A percentile compares a stretch with the other conserved stretches of the same genome.
Conservation (phyloP, 768 basidiomycete species). For the Trametes sanguinea region DNA sequence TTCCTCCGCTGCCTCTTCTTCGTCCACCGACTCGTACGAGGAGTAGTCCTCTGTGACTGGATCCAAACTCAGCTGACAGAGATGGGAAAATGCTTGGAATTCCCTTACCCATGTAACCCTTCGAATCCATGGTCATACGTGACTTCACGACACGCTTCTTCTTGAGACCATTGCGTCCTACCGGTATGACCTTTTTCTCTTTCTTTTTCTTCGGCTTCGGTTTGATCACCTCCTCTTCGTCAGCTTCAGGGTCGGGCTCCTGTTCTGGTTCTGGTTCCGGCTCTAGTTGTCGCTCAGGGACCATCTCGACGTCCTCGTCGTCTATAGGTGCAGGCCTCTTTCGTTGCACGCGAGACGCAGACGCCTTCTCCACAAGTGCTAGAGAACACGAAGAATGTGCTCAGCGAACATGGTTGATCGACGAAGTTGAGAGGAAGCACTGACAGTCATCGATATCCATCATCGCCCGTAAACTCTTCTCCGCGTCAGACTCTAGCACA, state of each 20-base stretch:
- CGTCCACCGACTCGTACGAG: conserved; percentile 76
- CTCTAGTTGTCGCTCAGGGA: conserved; percentile 27
- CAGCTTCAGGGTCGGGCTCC: conserved; percentile 32
- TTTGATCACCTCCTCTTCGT: conserved; percentile 28
- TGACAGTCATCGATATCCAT: conserved; percentile 81
- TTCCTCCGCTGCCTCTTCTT: conserved; percentile 45
- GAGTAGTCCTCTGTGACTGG: conserved; percentile 79
- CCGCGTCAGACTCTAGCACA: conserved; percentile 39
- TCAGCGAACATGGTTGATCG: not conserved
- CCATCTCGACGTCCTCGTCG: conserved; percentile 31
- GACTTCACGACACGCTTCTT: conserved; percentile 68
- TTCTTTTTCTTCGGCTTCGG: conserved; percentile 40
- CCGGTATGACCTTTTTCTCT: conserved; percentile 62
- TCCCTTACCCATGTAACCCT: conserved; percentile 72
- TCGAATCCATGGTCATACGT: conserved; percentile 53
- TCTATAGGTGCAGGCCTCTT: conserved; percentile 29
- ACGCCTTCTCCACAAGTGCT: conserved; percentile 22
- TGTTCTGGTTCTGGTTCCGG: conserved; percentile 28
- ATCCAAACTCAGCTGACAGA: not conserved
- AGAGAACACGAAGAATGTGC: not conserved
- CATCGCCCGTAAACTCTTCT: conserved; percentile 52
- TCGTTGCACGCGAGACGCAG: conserved; percentile 14
- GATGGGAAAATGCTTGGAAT: not conserved
- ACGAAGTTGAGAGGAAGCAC: not conserved
- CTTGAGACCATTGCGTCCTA: conserved; percentile 78